Evolutionary conservation across 345 rosid species (phyloP).

Genomic region (Mercurialis annua): DNA sequence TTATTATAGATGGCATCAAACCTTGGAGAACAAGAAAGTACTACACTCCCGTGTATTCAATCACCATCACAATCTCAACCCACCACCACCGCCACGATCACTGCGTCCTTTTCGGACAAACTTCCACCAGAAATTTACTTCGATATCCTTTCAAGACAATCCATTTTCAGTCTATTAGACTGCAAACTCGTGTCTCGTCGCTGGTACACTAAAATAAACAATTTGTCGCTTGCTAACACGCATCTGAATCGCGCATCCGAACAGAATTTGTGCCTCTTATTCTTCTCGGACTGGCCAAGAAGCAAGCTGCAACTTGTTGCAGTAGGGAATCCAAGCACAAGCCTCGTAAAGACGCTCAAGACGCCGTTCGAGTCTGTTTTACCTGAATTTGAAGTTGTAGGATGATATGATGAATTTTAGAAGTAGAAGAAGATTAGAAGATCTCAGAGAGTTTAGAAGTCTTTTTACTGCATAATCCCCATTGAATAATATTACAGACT

Average conservation of each 20-base stretch:
- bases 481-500: too few species aligned
- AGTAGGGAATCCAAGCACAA: background rate
- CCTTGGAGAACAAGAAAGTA: background rate
- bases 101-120: slow-evolving; percentile 12
- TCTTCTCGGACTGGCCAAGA: slow-evolving; percentile 19
- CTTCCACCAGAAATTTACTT: slow-evolving; percentile 13
- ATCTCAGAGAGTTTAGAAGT: too few species aligned
- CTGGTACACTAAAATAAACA: slow-evolving; percentile 16
- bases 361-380: slow-evolving; percentile 4
- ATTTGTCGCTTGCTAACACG: slow-evolving; percentile 1
- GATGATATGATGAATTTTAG: too few species aligned
- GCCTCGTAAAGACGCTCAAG: slow-evolving; percentile 4
- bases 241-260: slow-evolving; percentile 3
- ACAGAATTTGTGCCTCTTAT: slow-evolving; percentile 3
- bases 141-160: slow-evolving; percentile 12
- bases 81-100: too few species aligned
- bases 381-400: slow-evolving; percentile 16
- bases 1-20: slow-evolving; percentile 4
- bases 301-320: slow-evolving; percentile 15
- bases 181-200: slow-evolving; percentile 12
- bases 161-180: slow-evolving; percentile 8
- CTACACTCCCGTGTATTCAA: background rate
- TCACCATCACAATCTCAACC: background rate
- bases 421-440: too few species aligned
- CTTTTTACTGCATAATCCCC: too few species aligned